phyloP scores from a whole-genome alignment of 2,329 filamentous ascomycete genomes.

The Ophiocordyceps camponoti-saundersi region DNA sequence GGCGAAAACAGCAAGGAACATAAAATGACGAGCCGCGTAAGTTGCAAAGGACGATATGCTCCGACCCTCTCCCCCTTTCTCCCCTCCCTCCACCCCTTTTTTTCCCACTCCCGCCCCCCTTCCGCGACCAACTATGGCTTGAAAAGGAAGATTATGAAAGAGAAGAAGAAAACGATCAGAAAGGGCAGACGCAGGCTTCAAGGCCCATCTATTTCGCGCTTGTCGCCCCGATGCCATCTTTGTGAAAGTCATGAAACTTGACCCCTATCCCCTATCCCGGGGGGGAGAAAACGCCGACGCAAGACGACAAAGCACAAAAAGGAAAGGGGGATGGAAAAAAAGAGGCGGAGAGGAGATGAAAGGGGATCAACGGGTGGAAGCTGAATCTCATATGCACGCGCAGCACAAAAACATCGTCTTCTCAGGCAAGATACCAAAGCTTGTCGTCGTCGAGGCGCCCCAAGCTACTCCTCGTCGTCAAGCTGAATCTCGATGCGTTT shows the following conservation, averaged over 20 bases:
- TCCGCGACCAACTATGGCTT: not conserved
- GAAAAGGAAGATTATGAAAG: not conserved
- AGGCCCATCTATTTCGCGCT: not conserved
- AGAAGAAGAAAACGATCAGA: not conserved
- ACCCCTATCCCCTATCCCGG: not conserved
- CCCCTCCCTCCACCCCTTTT: too few relatives aligned
- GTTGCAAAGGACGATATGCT: too few relatives aligned
- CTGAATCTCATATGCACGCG: not conserved
- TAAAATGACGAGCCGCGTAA: too few relatives aligned
- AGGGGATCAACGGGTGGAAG: not conserved
- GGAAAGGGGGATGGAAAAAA: too few relatives aligned
- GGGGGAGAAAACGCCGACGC: conserved; percentile 1
- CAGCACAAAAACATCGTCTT: too few relatives aligned
- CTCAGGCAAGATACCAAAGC: conserved; percentile 74
- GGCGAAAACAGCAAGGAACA: too few relatives aligned
- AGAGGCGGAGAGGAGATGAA: not conserved
- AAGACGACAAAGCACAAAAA: not conserved
- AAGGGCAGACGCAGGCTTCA: not conserved
- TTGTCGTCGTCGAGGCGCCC: conserved; percentile 90
- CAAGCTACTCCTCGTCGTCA: conserved; percentile 97
- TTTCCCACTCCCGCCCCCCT: too few relatives aligned
- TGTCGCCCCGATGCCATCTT: not conserved
- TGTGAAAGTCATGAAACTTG: not conserved
- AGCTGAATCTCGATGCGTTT: conserved; percentile 98
- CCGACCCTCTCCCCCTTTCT: too few relatives aligned